Evolutionary conservation across 225 moss, liverwort and hornwort genomes (phyloP), one percentile per base, ranked within the genome.

Genomic region (Anthoceros angustus): DNA sequence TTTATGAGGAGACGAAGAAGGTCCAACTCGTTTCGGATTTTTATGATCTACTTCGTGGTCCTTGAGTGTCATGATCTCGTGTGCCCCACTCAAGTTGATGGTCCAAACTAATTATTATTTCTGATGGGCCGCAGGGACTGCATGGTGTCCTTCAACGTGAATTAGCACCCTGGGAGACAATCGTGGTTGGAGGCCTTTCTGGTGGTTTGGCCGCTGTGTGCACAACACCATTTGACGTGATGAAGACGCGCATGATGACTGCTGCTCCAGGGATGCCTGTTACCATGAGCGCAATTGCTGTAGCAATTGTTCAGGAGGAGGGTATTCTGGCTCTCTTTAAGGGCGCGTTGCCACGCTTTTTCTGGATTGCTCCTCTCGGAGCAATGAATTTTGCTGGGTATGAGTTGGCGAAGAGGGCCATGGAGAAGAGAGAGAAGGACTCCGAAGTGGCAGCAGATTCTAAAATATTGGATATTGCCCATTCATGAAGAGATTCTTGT

Each of bases 361-460:
- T 81, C 69, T 81, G 78, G 81, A 81, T 81, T 71, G 81, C 81
- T 8, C 76, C 81, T 65, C 76, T 81, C 0, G 81, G 81, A 68
- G 81, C 78, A 3, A 81, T 81, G 81, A 81, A 81, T 64, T 81
- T 81, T 20, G 81, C 76, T 7, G 81, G 78, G 0, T 81, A 78
- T 62, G 81, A 81, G 70, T 71, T 81, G 15, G 78, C 81, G 1
- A 81, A 81, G 71, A 71, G 78, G 67, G 81, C 76, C 9, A 78
- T 81, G 78, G 81, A 81, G 65, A 70, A 78, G 25, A 76, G 75
- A 50, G 75, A 81, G 6, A 73, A 73, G 67, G 73, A 74, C n/a
- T 5, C 0, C 5, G 55, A 55, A 55, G 23, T 23, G 23, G 55
- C 55, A 55, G 55, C 5, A 23, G 55, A 55, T 20, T 18, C 23